phyloP scores from a whole-genome alignment of 345 rosid species.

The Streptanthus diversifolius region DNA sequence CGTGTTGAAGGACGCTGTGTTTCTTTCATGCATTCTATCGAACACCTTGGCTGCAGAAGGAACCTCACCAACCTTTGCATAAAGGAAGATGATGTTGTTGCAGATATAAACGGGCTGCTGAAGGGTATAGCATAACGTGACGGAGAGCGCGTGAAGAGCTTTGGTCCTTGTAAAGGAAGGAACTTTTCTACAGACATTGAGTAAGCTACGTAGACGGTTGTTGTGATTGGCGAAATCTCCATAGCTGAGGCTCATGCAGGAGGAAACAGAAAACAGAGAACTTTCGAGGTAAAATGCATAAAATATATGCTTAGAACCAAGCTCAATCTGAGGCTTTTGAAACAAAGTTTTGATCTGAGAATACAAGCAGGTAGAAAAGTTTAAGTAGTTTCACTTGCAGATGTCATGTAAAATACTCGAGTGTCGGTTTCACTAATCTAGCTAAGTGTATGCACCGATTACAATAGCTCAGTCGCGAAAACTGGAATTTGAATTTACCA shows the following conservation, averaged over 20 bases:
- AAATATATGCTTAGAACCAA: neutral
- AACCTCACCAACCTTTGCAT: conserved; percentile 37
- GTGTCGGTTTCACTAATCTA: no score
- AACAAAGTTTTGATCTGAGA: no score
- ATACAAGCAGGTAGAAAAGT: no score
- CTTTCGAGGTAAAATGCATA: neutral
- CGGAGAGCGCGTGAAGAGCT: conserved; percentile 64
- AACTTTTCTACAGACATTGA: conserved; percentile 41
- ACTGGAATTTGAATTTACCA: no score
- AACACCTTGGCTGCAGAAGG: conserved; percentile 52
- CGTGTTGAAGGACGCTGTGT: conserved; percentile 51
- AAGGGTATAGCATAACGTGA: conserved; percentile 41
- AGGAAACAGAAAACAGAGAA: neutral
- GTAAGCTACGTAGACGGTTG: conserved; percentile 47
- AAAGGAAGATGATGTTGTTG: conserved; percentile 54
- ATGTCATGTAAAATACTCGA: no score
- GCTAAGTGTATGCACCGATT: no score
- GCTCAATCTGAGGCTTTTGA: neutral
- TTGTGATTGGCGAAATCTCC: conserved; percentile 38
- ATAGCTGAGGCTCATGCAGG: conserved; percentile 45
- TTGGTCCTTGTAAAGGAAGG: conserved; percentile 49
- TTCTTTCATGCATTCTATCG: conserved; percentile 63
- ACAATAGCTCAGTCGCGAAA: no score
- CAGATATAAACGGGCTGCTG: conserved; percentile 48
- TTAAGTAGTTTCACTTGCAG: no score